Percentiles rank a stretch among this genome's conserved stretches.
These are phyloP conservation scores for Nannizziopsis barbatae DNA, from an alignment of 2,329 filamentous ascomycete genomes.

Conservation along the genomic window DNA sequence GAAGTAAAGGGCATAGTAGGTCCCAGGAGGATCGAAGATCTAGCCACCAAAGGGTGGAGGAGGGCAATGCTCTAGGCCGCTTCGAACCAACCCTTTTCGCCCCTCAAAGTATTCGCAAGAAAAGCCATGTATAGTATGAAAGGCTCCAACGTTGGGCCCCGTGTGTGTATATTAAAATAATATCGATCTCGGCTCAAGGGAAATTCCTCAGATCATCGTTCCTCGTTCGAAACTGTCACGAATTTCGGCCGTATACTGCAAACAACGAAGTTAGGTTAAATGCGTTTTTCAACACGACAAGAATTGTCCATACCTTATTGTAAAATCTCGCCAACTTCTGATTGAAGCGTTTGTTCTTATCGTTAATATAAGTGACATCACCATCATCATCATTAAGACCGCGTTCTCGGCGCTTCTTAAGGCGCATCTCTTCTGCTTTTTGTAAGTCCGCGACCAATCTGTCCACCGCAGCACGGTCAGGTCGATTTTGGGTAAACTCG, in stretches of 20 bases:
- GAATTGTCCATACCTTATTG: constrained; percentile 54
- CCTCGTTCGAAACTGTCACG: constrained; percentile 94
- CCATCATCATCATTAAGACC: constrained; percentile 71
- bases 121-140: constrained; percentile 11
- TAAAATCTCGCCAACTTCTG: constrained; percentile 92
- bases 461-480: constrained; percentile 77
- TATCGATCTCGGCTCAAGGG: constrained; percentile 5
- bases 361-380: constrained; percentile 98
- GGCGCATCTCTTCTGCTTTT: constrained; percentile 73
- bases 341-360: constrained; percentile 99
- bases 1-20: constrained; percentile 64
- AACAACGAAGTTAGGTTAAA: constrained; percentile 6
- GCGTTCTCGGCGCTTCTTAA: constrained; percentile 77
- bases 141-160: constrained; percentile 4
- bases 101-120: not conserved
- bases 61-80: constrained; percentile 65
- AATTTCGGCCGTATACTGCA: constrained; percentile 81
- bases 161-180: constrained; percentile 4
- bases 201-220: constrained; percentile 64
- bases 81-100: not conserved
- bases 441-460: constrained; percentile 73
- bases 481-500: constrained; percentile 72
- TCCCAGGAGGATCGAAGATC: constrained; percentile 63
- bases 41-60: constrained; percentile 77
- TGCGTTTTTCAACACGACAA: not conserved